Percentiles rank a stretch among this genome's conserved stretches.
phyloP scores from a whole-genome alignment of 345 rosid genomes.

The Adansonia digitata region DNA sequence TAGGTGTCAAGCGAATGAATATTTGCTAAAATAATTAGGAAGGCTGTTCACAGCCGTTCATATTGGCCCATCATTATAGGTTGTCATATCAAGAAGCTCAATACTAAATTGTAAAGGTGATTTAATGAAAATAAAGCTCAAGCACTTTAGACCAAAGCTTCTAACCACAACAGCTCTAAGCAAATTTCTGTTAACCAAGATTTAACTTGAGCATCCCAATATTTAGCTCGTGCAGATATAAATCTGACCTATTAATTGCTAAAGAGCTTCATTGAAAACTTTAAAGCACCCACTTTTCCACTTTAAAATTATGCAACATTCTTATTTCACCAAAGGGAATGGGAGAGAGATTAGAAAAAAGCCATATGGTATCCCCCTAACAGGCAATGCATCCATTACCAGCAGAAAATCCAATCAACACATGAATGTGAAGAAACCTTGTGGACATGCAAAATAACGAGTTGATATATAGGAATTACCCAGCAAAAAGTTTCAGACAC shows the following conservation, averaged over 20 bases:
- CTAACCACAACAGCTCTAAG: not conserved
- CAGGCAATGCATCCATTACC: conserved; percentile 1
- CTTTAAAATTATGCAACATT: not conserved
- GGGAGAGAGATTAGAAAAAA: not conserved
- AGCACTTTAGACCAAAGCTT: not conserved
- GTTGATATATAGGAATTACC: conserved; percentile 36
- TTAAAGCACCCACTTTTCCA: not conserved
- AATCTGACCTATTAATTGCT: not conserved
- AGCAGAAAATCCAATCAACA: not conserved
- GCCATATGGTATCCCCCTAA: not conserved
- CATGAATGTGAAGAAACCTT: not conserved
- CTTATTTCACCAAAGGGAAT: not conserved
- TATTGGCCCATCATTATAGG: not conserved
- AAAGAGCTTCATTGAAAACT: not conserved
- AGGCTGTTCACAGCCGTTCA: not conserved
- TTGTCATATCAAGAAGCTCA: not conserved
- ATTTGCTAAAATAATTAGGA: not conserved
- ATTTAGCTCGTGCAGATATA: not conserved
- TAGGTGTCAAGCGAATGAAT: not conserved
- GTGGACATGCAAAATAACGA: conserved; percentile 3
- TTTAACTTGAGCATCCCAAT: not conserved
- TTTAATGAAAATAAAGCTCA: not conserved
- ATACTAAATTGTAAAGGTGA: too few species aligned
- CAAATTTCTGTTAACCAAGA: not conserved
- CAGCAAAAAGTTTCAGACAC: conserved; percentile 48